Conservation (phyloP, 1,139 yeast species). For the Lodderomyces orthopsilosis region DNA sequence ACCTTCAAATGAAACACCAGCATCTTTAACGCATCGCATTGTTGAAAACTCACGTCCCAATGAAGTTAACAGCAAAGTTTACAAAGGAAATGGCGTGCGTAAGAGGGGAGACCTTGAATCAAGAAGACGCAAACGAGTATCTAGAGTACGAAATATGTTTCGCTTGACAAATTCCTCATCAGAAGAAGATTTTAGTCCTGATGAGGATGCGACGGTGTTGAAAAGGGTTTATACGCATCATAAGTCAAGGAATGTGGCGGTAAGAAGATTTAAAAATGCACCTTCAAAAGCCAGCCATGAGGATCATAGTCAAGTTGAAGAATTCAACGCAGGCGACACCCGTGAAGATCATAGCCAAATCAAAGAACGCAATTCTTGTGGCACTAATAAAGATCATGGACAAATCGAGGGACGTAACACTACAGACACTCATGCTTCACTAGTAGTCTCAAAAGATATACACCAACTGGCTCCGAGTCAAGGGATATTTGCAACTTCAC, state of each 20-base stretch:
- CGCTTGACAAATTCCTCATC: neutral
- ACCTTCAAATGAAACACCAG: too few species aligned
- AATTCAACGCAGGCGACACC: too few species aligned
- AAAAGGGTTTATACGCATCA: neutral
- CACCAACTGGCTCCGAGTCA: neutral
- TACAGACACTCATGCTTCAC: too few species aligned
- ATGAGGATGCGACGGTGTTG: neutral
- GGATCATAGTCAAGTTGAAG: neutral
- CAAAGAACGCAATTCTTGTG: too few species aligned
- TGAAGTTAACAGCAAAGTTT: too few species aligned
- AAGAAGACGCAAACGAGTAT: neutral
- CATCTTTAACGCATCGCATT: too few species aligned
- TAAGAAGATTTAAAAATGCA: neutral
- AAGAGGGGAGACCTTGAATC: neutral
- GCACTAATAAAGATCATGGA: too few species aligned
- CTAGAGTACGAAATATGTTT: neutral
- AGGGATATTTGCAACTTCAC: neutral
- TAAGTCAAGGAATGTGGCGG: neutral
- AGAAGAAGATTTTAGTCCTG: neutral
- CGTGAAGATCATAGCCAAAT: too few species aligned
- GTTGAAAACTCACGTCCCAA: too few species aligned
- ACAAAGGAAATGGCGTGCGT: too few species aligned
- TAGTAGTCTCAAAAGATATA: too few species aligned
- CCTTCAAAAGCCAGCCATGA: neutral
- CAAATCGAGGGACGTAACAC: too few species aligned